Base-by-base conservation (phyloP, 352 stramenopile genomes). In the Phytopythium chamaehyphon region DNA sequence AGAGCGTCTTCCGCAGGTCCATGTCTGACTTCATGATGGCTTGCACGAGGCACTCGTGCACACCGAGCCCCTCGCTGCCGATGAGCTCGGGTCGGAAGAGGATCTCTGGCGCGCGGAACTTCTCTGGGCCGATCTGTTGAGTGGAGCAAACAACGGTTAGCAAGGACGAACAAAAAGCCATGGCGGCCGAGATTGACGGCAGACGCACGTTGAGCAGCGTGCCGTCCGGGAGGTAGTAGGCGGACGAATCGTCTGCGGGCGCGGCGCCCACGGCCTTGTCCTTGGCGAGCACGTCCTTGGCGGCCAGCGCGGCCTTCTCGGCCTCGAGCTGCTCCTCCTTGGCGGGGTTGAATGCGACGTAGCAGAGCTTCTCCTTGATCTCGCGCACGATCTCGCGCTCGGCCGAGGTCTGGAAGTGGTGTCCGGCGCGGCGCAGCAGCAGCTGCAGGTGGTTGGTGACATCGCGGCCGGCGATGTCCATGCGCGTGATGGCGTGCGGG, bases 21-120 rank as follows among this genome's bases (percentile, higher is more conserved):
- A 98, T 86, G 68, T 98, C 95, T 69, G 91, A 98, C 75, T 97
- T 98, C 87, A 98, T 98, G 63, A 99, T 98, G 33, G 91, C 88
- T 55, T 97, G 81, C 51, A 94, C 84, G 35, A 93, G 69, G 61
- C 84, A 92, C 55, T 93, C 86, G 60, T 94, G 88, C 31, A 97
- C 76, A 40, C 88, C 88, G 56, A 67, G 47, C 28, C 49, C 59
- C 67, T 95, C 88, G 24, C 82, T 88, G 51, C 88, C 86, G 48
- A 96, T 86, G 54, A 92, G 72, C 21, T 83, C 79, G 12, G 86
- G 86, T 31, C 85, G 74, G 67, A 95, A 95, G 38, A 96, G 68
- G 51, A 87, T 74, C 45, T 95, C 86, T 12, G 86, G 82, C 3
- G 80, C 77, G 22, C 82, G 73, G 57, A 93, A 91, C 49, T 86